These are phyloP conservation scores for Cyclotella baltica DNA, from an alignment of 108 stramenopile genomes.

Conservation along the genomic window DNA sequence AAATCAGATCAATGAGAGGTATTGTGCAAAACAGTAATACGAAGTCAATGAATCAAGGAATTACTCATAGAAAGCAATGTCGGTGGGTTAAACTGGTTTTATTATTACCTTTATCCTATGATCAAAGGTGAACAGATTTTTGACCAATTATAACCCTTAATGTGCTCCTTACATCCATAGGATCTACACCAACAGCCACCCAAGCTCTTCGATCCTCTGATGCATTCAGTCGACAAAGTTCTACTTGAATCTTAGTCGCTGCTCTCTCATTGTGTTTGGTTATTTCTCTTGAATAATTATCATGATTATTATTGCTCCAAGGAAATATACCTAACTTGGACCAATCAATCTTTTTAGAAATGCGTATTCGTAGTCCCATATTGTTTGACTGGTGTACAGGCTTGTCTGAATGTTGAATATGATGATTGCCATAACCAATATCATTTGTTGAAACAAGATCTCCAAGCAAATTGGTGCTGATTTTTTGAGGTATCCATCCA, in stretches of 20 bases:
- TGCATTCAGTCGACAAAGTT: constrained; percentile 43
- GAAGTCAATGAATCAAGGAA: too few relatives aligned
- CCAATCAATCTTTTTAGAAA: constrained; percentile 54
- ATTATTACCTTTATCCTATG: too few relatives aligned
- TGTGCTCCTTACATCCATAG: constrained; percentile 31
- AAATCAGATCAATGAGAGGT: too few relatives aligned
- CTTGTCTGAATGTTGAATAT: not conserved
- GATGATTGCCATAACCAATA: constrained; percentile 17
- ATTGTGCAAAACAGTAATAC: too few relatives aligned
- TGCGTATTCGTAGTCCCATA: constrained; percentile 38
- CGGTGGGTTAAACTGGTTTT: too few relatives aligned
- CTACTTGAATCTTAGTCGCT: constrained; percentile 32
- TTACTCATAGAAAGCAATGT: too few relatives aligned
- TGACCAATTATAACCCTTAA: constrained; percentile 40
- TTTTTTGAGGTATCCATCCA: constrained; percentile 48
- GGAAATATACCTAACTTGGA: constrained; percentile 48
- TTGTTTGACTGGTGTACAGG: not conserved
- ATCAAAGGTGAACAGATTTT: constrained; percentile 12
- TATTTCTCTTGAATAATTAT: not conserved
- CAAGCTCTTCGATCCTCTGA: constrained; percentile 23
- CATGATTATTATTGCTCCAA: constrained; percentile 34
- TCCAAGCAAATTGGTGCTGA: constrained; percentile 37
- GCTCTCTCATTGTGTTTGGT: not conserved
- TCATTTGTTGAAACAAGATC: constrained; percentile 46
- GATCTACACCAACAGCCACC: constrained; percentile 32